Percentiles rank a stretch among this genome's conserved stretches.
Evolutionary conservation across 805 yeast species (phyloP).

Genomic region (Torulaspora franciscae): DNA sequence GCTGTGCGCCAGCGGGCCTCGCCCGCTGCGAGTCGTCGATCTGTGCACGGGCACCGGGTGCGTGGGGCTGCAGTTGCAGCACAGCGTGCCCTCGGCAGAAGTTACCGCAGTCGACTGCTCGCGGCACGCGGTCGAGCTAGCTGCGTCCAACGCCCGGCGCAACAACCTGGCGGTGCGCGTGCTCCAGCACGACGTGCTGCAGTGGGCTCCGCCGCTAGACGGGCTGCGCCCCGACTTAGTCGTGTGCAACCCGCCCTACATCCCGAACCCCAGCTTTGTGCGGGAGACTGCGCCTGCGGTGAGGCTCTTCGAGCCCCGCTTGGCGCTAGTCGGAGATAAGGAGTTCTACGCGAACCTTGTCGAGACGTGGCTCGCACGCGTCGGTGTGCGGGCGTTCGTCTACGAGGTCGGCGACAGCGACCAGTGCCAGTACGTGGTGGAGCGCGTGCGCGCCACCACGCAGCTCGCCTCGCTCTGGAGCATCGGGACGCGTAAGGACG

Average conservation of each 20-base stretch:
- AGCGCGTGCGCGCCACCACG: slow-evolving; percentile 14
- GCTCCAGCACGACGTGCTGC: slow-evolving; percentile 6
- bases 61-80: slow-evolving; percentile 53
- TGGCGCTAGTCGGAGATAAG: slow-evolving; percentile 73
- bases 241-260: slow-evolving; percentile 90
- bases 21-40: slow-evolving; percentile 64
- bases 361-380: slow-evolving; percentile 39
- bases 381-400: slow-evolving; percentile 47
- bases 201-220: neutral
- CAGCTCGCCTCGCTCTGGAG: slow-evolving; percentile 42
- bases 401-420: slow-evolving; percentile 67
- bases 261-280: slow-evolving; percentile 33
- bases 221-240: slow-evolving; percentile 44
- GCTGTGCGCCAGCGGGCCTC: neutral
- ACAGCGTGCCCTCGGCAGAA: slow-evolving; percentile 20
- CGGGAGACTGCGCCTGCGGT: slow-evolving; percentile 62
- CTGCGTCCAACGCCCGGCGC: slow-evolving; percentile 3
- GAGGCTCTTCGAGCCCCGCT: slow-evolving; percentile 60
- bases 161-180: slow-evolving; percentile 4
- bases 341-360: slow-evolving; percentile 65
- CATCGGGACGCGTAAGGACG: slow-evolving; percentile 46
- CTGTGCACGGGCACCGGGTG: slow-evolving; percentile 91
- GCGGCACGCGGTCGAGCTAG: slow-evolving; percentile 45
- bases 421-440: slow-evolving; percentile 48
- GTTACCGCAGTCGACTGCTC: slow-evolving; percentile 57